Evolutionary conservation across 306 rosid species (phyloP), one percentile per base, ranked within the genome.

Genomic region (Sicyos baderoa): DNA sequence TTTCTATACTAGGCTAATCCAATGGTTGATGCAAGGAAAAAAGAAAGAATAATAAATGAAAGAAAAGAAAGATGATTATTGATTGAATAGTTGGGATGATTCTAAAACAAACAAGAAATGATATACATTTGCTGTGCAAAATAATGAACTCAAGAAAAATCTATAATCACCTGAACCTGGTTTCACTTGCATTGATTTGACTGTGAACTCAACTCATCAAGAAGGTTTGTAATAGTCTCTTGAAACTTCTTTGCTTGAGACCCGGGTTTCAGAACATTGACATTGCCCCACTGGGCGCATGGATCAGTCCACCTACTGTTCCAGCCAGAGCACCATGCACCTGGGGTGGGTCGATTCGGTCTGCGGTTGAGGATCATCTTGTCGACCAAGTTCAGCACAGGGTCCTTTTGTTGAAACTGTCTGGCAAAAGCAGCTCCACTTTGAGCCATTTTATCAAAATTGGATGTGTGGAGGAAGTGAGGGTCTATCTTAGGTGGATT

Each of bases 361-460:
- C 86, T 78, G 2, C 98, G 97, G 72, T 37, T 80, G 76, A 93
- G 96, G 78, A 93, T 84, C 75, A 74, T 86, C 74, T 55, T 60
- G 50, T 93, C 98, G 7, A 93, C 86, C 84, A 78, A 69, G 84
- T 88, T 84, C 71, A 93, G 73, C 78, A 89, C 97, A 3, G 82
- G 87, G 69, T 88, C 87, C 63, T 90, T 80, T 59, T 67, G 62
- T 49, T 56, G 52, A 4, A 93, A 93, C 76, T 86, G 97, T 62
- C 98, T 82, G 14, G 88, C 97, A 80, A 88, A 93, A 11, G 91
- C 95, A 70, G 94, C 94, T 42, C 98, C 98, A 53, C 98, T 86
- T 68, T 81, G 83, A 18, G 57, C 83, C 91, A 90, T 90, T 80
- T 84, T 81, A 77, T 80, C 71, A 77, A 75, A 93, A 77, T 78